A percentile compares a stretch with the other conserved stretches of the same genome.
phyloP scores from a whole-genome alignment of 2,329 filamentous ascomycete species.

The Talaromyces sp. region DNA sequence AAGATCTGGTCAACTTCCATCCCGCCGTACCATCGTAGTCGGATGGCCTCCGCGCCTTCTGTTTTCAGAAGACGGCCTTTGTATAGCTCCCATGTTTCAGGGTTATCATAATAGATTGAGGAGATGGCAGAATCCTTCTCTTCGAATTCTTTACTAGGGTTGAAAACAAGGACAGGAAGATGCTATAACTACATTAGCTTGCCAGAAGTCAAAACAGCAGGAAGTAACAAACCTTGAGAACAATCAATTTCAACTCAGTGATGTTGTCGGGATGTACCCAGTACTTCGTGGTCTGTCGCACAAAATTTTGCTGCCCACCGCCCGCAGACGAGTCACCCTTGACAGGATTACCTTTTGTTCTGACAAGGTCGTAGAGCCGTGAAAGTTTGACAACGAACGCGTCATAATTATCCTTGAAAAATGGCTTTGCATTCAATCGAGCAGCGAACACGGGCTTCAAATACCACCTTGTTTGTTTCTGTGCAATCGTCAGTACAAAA shows the following conservation, averaged over 20 bases:
- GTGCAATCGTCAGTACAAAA: constrained; percentile 60
- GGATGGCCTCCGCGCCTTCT: constrained; percentile 93
- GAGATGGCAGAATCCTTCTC: constrained; percentile 87
- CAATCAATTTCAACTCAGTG: constrained; percentile 94
- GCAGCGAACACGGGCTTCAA: constrained; percentile 94
- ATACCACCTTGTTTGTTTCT: constrained; percentile 94
- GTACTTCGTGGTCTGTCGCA: constrained; percentile 97
- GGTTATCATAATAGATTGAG: constrained; percentile 97
- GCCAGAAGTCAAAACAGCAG: too few species aligned
- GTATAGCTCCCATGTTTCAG: constrained; percentile 89
- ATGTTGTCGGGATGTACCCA: constrained; percentile 99
- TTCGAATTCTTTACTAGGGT: constrained; percentile 93
- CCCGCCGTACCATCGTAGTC: constrained; percentile 92
- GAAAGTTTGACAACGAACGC: constrained; percentile 91
- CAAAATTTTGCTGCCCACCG: constrained; percentile 88
- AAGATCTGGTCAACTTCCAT: constrained; percentile 96
- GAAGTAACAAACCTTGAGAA: constrained; percentile 62
- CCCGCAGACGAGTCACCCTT: constrained; percentile 90
- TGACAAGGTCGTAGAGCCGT: constrained; percentile 87
- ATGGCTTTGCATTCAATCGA: constrained; percentile 89
- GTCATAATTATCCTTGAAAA: constrained; percentile 99
- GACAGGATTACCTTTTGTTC: constrained; percentile 85
- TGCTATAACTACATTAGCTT: constrained; percentile 49
- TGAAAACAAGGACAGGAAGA: constrained; percentile 94
- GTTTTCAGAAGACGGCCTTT: constrained; percentile 94